Percentiles rank a stretch among this genome's conserved stretches.
Evolutionary conservation across 495 filamentous ascomycete species (phyloP).

Genomic region (Hapsidospora chrysogenum): DNA sequence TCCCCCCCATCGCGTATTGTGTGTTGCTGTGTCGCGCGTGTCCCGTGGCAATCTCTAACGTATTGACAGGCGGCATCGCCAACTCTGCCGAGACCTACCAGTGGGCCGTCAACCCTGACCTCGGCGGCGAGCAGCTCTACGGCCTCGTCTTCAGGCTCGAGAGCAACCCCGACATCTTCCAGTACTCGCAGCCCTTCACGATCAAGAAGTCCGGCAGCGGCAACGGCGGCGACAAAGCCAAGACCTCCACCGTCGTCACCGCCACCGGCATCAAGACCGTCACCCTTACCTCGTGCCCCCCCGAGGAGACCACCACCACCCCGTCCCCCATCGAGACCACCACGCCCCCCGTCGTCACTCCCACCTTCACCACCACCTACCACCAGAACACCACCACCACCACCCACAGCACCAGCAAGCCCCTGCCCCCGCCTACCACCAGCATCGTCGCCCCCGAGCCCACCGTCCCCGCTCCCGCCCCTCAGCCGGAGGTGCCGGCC

Average conservation of each 20-base stretch:
- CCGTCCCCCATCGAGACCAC: slow-evolving; percentile 2
- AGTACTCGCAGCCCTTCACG: slow-evolving; percentile 33
- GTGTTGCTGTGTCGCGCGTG: too few species aligned
- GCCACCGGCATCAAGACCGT: slow-evolving; percentile 6
- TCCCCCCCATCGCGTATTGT: too few species aligned
- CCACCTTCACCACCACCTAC: slow-evolving; percentile 4
- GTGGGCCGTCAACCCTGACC: slow-evolving; percentile 20
- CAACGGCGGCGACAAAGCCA: background rate
- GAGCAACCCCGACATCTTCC: slow-evolving; percentile 19
- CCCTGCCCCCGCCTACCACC: slow-evolving; percentile 3
- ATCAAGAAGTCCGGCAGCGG: slow-evolving; percentile 16
- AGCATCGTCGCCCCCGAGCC: slow-evolving; percentile 5
- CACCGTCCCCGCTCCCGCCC: background rate
- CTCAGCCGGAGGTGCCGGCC: too few species aligned
- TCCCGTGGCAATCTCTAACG: too few species aligned
- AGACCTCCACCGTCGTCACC: slow-evolving; percentile 6
- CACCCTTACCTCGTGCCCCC: slow-evolving; percentile 4
- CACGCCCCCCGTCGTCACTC: slow-evolving; percentile 3
- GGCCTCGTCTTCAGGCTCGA: slow-evolving; percentile 25
- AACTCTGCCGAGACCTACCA: slow-evolving; percentile 11
- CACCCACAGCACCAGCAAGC: slow-evolving; percentile 1
- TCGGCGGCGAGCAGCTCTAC: slow-evolving; percentile 21
- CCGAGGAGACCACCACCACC: slow-evolving; percentile 7
- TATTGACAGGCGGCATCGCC: slow-evolving; percentile 13
- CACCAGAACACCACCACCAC: slow-evolving; percentile 5